Conservation (phyloP, 176 grass and related monocot genomes). For the Triticum turgidum region DNA sequence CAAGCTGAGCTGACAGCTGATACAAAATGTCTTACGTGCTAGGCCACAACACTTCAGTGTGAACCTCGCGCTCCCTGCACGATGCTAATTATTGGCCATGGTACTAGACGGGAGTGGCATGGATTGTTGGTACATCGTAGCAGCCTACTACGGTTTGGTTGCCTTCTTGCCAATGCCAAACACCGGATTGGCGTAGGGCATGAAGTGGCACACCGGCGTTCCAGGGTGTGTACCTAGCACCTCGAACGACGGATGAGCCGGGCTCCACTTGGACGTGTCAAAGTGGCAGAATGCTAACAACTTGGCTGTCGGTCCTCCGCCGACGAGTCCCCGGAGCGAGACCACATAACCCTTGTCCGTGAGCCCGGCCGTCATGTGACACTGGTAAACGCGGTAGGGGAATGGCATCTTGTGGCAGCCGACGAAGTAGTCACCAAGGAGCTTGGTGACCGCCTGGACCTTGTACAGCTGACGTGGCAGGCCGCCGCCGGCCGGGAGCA, state of each 20-base stretch:
- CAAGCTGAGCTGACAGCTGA: too few relatives aligned
- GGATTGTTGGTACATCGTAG: too few relatives aligned
- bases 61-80: too few relatives aligned
- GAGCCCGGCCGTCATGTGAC: not conserved
- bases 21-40: too few relatives aligned
- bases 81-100: too few relatives aligned
- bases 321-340: not conserved
- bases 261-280: constrained; percentile 18
- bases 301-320: not conserved
- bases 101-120: too few relatives aligned
- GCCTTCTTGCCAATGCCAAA: not conserved
- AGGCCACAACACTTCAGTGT: too few relatives aligned
- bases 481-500: not conserved
- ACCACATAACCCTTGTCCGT: not conserved
- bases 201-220: constrained; percentile 17
- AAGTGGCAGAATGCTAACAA: constrained; percentile 18
- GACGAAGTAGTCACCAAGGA: not conserved
- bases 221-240: not conserved
- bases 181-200: not conserved
- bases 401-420: not conserved
- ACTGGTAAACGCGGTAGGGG: constrained; percentile 3
- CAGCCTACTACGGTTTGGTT: not conserved
- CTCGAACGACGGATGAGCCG: not conserved
- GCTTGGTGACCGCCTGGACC: not conserved
- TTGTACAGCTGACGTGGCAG: not conserved